Conservation (phyloP, 176 grass and related monocot species). For the Rhipidocladum racemiflorum region DNA sequence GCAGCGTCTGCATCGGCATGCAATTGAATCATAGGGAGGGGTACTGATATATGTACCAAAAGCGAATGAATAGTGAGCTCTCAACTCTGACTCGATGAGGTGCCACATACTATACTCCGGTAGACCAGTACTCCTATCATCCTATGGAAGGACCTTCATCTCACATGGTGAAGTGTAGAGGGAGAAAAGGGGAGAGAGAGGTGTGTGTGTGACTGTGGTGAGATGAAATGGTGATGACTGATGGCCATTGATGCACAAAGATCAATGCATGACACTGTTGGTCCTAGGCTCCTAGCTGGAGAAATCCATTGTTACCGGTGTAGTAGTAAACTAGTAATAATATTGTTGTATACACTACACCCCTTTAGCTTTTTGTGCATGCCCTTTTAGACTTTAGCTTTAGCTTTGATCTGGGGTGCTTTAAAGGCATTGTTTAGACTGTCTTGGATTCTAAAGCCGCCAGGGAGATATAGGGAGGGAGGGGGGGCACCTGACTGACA, state of each 20-base stretch:
- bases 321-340: too few relatives aligned
- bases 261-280: slow-evolving; percentile 35
- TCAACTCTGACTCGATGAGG: neutral
- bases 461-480: neutral
- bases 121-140: neutral
- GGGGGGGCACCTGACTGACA: neutral
- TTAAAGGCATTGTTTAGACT: slow-evolving; percentile 51
- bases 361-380: slow-evolving; percentile 31
- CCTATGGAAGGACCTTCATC: neutral
- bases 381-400: slow-evolving; percentile 31
- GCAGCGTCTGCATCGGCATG: neutral
- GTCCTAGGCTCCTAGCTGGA: too few relatives aligned
- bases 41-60: neutral
- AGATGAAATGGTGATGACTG: neutral
- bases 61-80: neutral
- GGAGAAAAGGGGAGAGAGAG: neutral
- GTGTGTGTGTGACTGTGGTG: neutral
- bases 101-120: neutral
- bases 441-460: slow-evolving; percentile 36
- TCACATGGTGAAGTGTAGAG: neutral
- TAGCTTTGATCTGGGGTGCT: slow-evolving; percentile 16
- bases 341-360: too few relatives aligned
- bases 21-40: neutral
- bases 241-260: slow-evolving; percentile 17
- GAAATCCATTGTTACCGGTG: neutral